Percentiles rank a stretch among this genome's conserved stretches.
Evolutionary conservation across 2,329 filamentous ascomycete genomes (phyloP).

Genomic region (Aureobasidium sp.): DNA sequence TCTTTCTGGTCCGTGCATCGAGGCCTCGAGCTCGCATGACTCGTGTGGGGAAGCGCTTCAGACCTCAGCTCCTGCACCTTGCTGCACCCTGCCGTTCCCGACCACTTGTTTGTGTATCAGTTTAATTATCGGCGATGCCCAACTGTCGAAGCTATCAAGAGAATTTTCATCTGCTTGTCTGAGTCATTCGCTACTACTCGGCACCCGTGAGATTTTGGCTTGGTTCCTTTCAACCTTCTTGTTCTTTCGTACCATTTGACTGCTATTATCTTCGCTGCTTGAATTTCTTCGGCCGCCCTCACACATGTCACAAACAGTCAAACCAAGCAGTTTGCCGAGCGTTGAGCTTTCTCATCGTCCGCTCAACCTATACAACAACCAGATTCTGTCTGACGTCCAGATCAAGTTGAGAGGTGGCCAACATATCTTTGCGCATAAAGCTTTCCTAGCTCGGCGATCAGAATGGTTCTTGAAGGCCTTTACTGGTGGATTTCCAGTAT

Average conservation of each 20-base stretch:
- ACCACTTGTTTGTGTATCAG: neutral
- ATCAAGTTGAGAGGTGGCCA: neutral
- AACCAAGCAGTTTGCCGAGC: neutral
- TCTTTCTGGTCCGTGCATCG: neutral
- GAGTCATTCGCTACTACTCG: too few species aligned
- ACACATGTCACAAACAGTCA: neutral
- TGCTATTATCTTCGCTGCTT: too few species aligned
- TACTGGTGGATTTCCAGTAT: neutral
- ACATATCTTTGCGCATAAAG: neutral
- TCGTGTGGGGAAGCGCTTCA: neutral
- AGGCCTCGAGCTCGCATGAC: constrained; percentile 1
- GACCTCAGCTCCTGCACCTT: constrained; percentile 3
- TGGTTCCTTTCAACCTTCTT: too few species aligned
- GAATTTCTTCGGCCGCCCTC: too few species aligned
- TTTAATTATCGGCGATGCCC: too few species aligned
- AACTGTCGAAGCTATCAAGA: too few species aligned
- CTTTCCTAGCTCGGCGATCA: neutral
- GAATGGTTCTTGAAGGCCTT: neutral
- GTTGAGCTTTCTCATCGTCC: neutral
- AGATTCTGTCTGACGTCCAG: neutral
- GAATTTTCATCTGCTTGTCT: too few species aligned
- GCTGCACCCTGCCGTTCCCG: neutral
- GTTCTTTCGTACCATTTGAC: too few species aligned
- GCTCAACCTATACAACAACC: neutral
- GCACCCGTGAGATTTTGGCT: too few species aligned